Conservation (phyloP, 2,329 filamentous ascomycete species). For the Aspergillus thermomutatus region DNA sequence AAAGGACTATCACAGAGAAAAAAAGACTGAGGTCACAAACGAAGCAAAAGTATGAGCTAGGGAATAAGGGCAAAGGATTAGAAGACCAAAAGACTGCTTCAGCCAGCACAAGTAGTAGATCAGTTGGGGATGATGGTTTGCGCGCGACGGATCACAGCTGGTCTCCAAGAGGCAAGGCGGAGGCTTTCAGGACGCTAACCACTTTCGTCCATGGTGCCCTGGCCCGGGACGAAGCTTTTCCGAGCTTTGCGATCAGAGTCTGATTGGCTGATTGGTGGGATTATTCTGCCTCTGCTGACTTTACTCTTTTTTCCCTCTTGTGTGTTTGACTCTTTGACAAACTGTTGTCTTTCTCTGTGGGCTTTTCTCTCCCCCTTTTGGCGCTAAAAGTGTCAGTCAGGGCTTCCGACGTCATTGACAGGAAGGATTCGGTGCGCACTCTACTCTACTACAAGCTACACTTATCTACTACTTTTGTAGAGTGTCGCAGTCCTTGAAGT, state of each 20-base stretch:
- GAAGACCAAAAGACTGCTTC: not conserved
- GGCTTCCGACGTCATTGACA: constrained; percentile 31
- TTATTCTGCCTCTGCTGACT: not conserved
- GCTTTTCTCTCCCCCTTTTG: not conserved
- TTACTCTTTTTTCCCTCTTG: not conserved
- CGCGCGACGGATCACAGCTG: constrained; percentile 39
- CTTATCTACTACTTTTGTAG: not conserved
- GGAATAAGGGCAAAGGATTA: not conserved
- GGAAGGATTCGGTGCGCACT: constrained; percentile 5
- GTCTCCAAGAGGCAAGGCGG: constrained; percentile 29
- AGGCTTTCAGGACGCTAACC: constrained; percentile 31
- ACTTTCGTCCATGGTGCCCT: constrained; percentile 13
- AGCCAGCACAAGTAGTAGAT: constrained; percentile 18
- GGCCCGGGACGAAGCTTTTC: constrained; percentile 25
- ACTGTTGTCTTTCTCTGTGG: not conserved
- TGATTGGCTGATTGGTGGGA: not conserved
- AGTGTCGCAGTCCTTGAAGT: not conserved
- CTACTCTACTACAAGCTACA: not conserved
- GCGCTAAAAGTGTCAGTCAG: not conserved
- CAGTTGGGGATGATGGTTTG: constrained; percentile 28
- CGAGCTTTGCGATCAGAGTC: constrained; percentile 10
- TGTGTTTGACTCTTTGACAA: not conserved
- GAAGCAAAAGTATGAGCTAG: constrained; percentile 1
- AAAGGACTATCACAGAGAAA: not conserved
- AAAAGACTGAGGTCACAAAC: not conserved